These are phyloP conservation scores for Fusarium austroafricanum DNA, from an alignment of 2,329 filamentous ascomycete species.

Conservation along the genomic window DNA sequence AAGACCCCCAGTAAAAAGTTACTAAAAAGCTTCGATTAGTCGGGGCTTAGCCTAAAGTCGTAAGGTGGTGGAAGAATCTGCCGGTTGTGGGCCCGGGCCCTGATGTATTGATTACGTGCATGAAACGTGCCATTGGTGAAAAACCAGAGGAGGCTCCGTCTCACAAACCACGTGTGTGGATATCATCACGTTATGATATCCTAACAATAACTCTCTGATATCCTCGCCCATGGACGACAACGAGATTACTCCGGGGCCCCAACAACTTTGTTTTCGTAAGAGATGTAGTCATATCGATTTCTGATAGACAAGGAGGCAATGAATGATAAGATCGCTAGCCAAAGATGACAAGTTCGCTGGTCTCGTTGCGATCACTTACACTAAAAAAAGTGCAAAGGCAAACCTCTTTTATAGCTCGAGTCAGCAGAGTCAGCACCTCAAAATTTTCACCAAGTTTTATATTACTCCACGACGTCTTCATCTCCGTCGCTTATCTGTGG, in stretches of 20 bases:
- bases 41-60: slow-evolving; percentile 11
- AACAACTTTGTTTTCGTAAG: slow-evolving; percentile 7
- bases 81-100: slow-evolving; percentile 23
- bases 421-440: background rate
- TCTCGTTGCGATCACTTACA: no score
- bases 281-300: background rate
- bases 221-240: slow-evolving; percentile 8
- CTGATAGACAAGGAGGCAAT: background rate
- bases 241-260: slow-evolving; percentile 32
- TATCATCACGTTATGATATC: slow-evolving; percentile 40
- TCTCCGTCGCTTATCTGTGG: slow-evolving; percentile 38
- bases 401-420: slow-evolving; percentile 14
- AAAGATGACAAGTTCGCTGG: no score
- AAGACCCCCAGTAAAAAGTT: background rate
- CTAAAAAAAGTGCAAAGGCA: slow-evolving; percentile 1
- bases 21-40: slow-evolving; percentile 19
- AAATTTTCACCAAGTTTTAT: background rate
- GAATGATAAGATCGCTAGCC: accelerated
- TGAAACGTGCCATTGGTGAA: slow-evolving; percentile 33
- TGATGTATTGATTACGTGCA: slow-evolving; percentile 25
- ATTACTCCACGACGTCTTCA: slow-evolving; percentile 3
- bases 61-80: slow-evolving; percentile 32
- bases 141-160: slow-evolving; percentile 8
- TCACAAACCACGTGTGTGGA: slow-evolving; percentile 12
- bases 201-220: slow-evolving; percentile 31